Percentiles rank a stretch among this genome's conserved stretches.
phyloP scores from a whole-genome alignment of 2,329 filamentous ascomycete species.

The Myriosclerotinia scirpicola region DNA sequence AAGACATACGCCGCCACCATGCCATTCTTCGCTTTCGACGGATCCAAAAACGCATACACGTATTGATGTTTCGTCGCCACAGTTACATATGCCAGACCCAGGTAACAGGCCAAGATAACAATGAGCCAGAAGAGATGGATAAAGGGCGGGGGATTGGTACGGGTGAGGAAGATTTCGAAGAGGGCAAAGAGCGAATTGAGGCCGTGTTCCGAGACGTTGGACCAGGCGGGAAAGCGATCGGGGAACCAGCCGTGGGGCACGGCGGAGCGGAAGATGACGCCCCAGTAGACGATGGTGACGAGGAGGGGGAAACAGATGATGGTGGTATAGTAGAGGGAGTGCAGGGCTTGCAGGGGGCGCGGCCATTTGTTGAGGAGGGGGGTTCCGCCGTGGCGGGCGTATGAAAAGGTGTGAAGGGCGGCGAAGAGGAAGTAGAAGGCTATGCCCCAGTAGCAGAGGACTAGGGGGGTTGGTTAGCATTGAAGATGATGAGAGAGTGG shows the following conservation, averaged over 20 bases:
- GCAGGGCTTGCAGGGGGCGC: slow-evolving; percentile 61
- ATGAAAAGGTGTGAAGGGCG: slow-evolving; percentile 67
- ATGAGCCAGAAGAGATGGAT: slow-evolving; percentile 68
- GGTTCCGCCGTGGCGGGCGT: slow-evolving; percentile 56
- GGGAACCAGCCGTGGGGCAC: slow-evolving; percentile 45
- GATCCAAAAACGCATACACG: slow-evolving; percentile 76
- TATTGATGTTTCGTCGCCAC: slow-evolving; percentile 69
- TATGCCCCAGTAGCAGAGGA: slow-evolving; percentile 72
- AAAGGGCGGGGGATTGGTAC: slow-evolving; percentile 62
- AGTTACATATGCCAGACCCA: slow-evolving; percentile 73
- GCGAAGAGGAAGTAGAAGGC: slow-evolving; percentile 74
- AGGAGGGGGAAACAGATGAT: slow-evolving; percentile 65
- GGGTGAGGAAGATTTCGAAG: slow-evolving; percentile 70
- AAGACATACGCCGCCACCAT: slow-evolving; percentile 35
- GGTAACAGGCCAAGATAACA: slow-evolving; percentile 69
- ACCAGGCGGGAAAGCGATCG: slow-evolving; percentile 56
- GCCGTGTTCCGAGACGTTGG: slow-evolving; percentile 70
- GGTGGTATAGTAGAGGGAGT: slow-evolving; percentile 63
- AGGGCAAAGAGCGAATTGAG: slow-evolving; percentile 73
- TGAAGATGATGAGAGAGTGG: not conserved
- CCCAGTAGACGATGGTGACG: slow-evolving; percentile 73
- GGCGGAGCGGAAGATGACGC: slow-evolving; percentile 51
- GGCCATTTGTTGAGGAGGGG: slow-evolving; percentile 60
- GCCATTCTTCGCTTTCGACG: slow-evolving; percentile 37
- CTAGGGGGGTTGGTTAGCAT: slow-evolving; percentile 21